Conservation (phyloP, 2,329 filamentous ascomycete genomes). For the Cladosporium colombiae region DNA sequence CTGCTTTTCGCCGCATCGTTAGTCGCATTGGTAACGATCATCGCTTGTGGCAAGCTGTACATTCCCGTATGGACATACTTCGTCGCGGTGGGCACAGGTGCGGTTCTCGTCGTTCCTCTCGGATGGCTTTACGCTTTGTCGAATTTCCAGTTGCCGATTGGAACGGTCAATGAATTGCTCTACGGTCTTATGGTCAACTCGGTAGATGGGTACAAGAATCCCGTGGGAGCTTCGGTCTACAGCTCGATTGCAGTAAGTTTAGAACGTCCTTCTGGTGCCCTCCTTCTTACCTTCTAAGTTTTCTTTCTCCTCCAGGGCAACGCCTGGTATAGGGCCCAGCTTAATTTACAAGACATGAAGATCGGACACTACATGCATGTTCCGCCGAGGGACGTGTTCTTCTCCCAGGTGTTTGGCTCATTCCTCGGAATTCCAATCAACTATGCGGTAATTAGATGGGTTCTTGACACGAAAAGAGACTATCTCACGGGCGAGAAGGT, state of each 20-base stretch:
- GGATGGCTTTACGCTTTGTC: conserved; percentile 63
- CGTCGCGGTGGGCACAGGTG: conserved; percentile 57
- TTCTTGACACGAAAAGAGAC: conserved; percentile 58
- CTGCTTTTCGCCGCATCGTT: conserved; percentile 54
- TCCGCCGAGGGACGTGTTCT: conserved; percentile 60
- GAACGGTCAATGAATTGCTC: conserved; percentile 61
- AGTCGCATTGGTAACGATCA: conserved; percentile 52
- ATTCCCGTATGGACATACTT: conserved; percentile 64
- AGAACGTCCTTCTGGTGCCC: too few species aligned
- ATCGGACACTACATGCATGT: conserved; percentile 67
- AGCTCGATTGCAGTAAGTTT: conserved; percentile 49
- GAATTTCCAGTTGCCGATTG: conserved; percentile 56
- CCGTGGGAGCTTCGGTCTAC: conserved; percentile 59
- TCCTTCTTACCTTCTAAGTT: too few species aligned
- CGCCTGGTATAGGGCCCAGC: conserved; percentile 61
- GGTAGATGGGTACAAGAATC: conserved; percentile 54
- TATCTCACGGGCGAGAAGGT: conserved; percentile 42
- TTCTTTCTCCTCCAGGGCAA: conserved; percentile 44
- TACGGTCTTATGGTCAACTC: conserved; percentile 62
- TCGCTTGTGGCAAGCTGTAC: conserved; percentile 55
- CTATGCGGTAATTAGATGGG: conserved; percentile 63
- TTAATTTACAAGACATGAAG: conserved; percentile 63
- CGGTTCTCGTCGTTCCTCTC: conserved; percentile 58
- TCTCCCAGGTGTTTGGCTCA: conserved; percentile 62
- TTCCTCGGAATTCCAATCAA: conserved; percentile 62